These are phyloP conservation scores for Zancudomyces culisetae DNA, from an alignment of 371 early-diverging fungal species.

Conservation along the genomic window DNA sequence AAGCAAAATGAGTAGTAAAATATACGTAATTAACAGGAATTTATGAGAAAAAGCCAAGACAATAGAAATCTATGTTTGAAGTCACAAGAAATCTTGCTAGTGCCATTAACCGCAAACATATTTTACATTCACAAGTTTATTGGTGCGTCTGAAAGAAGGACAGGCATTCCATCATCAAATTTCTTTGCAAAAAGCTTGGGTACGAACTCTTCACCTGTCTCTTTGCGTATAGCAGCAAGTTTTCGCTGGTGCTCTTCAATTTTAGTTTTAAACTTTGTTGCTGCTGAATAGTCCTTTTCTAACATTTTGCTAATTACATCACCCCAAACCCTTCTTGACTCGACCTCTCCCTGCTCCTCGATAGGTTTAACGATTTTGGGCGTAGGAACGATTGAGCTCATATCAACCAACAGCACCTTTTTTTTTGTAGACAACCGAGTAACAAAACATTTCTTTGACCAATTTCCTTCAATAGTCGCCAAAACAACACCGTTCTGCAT, in stretches of 20 bases:
- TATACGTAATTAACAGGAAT: too few species aligned
- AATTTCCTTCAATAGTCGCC: conserved; percentile 33
- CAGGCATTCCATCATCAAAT: conserved; percentile 13
- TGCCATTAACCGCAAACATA: too few species aligned
- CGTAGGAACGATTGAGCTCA: conserved; percentile 21
- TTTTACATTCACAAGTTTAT: conserved; percentile 19
- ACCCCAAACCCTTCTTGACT: conserved; percentile 33
- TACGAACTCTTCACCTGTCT: conserved; percentile 10
- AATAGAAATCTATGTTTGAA: too few species aligned
- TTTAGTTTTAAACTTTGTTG: conserved; percentile 29
- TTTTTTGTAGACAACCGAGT: neutral
- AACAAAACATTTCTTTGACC: conserved; percentile 31
- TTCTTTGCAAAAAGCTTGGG: conserved; percentile 18
- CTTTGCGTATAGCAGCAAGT: conserved; percentile 21
- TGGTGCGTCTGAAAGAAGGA: conserved; percentile 11
- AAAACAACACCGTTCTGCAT: conserved; percentile 25
- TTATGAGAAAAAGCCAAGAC: too few species aligned
- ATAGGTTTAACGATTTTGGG: conserved; percentile 30
- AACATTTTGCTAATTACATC: conserved; percentile 25
- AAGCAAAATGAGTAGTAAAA: too few species aligned
- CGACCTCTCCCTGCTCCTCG: conserved; percentile 32
- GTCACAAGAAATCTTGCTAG: too few species aligned
- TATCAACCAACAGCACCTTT: conserved; percentile 28
- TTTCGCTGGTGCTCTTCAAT: conserved; percentile 32
- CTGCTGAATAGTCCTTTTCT: conserved; percentile 21